Evolutionary conservation across 1,284 basidiomycete genomes (phyloP).

Genomic region (Volvariella surrecta): DNA sequence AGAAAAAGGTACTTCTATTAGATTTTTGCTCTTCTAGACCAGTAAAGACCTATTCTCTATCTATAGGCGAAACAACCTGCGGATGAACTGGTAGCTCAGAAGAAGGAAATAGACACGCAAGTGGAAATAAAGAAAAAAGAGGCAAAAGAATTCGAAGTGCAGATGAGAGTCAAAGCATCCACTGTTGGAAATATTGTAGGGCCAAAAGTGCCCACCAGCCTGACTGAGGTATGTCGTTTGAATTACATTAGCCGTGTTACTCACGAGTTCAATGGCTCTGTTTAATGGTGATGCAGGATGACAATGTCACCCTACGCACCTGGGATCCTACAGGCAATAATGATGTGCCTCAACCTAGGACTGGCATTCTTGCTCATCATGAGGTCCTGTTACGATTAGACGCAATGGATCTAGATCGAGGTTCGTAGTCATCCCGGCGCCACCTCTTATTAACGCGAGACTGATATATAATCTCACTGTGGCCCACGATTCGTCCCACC

Average conservation of each 20-base stretch:
- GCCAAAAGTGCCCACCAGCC: constrained; percentile 76
- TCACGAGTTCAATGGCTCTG: too few relatives aligned
- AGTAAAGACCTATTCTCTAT: constrained; percentile 4
- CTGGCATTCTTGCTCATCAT: constrained; percentile 89
- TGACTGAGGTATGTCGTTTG: constrained; percentile 66
- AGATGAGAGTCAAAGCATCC: constrained; percentile 75
- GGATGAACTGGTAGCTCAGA: constrained; percentile 76
- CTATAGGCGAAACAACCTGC: constrained; percentile 83
- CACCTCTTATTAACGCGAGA: background rate
- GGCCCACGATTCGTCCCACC: background rate
- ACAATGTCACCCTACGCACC: constrained; percentile 75
- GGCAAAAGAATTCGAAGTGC: constrained; percentile 68
- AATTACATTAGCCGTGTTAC: background rate
- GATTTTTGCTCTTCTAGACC: too few relatives aligned
- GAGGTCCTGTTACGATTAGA: constrained; percentile 92
- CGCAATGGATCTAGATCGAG: constrained; percentile 94
- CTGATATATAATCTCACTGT: too few relatives aligned
- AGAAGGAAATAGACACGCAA: constrained; percentile 73
- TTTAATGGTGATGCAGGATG: constrained; percentile 46
- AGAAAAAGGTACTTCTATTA: constrained; percentile 71
- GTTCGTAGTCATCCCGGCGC: constrained; percentile 27
- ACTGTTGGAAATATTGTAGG: constrained; percentile 93
- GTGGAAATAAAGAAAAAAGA: constrained; percentile 74
- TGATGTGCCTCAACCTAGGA: constrained; percentile 40
- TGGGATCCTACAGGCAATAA: constrained; percentile 86